Conservation (phyloP, 73 alveolate genomes). For the Paramecium primaurelia region DNA sequence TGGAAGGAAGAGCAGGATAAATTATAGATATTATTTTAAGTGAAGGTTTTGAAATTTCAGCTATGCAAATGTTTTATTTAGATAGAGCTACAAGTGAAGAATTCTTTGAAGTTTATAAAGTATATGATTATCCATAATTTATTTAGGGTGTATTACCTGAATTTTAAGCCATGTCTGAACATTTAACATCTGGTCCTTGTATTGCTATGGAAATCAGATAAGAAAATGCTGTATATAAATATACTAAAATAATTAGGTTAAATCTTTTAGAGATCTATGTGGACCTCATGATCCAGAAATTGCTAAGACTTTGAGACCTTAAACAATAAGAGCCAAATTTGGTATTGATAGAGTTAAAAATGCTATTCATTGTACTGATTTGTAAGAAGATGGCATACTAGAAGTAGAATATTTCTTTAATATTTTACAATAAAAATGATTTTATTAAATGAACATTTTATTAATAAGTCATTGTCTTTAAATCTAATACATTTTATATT, state of each 20-base stretch:
- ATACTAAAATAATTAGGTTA: background rate
- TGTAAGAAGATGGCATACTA: constrained; percentile 95
- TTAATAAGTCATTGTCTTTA: constrained; percentile 58
- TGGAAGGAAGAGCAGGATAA: constrained; percentile 88
- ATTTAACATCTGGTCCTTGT: constrained; percentile 91
- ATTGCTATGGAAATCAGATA: constrained; percentile 95
- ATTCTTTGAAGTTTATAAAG: constrained; percentile 94
- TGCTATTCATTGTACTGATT: constrained; percentile 98
- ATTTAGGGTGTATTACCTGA: constrained; percentile 94
- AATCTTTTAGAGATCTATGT: constrained; percentile 82
- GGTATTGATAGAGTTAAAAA: constrained; percentile 94
- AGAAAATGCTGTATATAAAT: constrained; percentile 83
- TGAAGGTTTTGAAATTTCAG: constrained; percentile 97
- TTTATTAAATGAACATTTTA: background rate
- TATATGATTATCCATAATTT: background rate
- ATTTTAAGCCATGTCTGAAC: constrained; percentile 87
- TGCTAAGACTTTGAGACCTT: constrained; percentile 92
- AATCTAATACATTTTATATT: background rate
- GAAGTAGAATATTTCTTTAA: constrained; percentile 93
- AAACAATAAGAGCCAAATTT: constrained; percentile 95
- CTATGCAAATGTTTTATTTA: constrained; percentile 87
- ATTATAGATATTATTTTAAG: constrained; percentile 85
- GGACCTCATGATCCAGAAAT: constrained; percentile 99
- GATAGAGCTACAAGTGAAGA: constrained; percentile 95
- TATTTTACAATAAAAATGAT: constrained; percentile 64